Evolutionary conservation across 208 protist species (phyloP).

Genomic region (Crithidia brevicula): DNA sequence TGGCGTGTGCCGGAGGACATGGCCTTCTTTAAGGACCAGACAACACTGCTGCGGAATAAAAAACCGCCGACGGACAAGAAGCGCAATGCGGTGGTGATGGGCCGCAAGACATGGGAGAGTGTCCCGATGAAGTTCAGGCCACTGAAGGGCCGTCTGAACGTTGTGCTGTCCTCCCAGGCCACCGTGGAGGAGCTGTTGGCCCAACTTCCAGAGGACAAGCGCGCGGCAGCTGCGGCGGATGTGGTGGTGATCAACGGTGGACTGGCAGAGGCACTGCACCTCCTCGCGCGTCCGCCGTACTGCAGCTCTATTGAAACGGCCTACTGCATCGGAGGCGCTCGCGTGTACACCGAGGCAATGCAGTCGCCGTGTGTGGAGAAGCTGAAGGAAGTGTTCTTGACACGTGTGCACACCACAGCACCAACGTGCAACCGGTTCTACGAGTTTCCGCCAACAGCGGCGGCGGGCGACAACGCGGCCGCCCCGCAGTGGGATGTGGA

Average conservation of each 20-base stretch:
- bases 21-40: slow-evolving; percentile 86
- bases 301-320: slow-evolving; percentile 77
- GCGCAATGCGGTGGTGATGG: slow-evolving; percentile 97
- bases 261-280: slow-evolving; percentile 50
- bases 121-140: slow-evolving; percentile 92
- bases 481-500: slow-evolving; percentile 49
- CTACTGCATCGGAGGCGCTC: slow-evolving; percentile 94
- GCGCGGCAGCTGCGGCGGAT: slow-evolving; percentile 37
- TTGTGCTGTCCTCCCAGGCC: slow-evolving; percentile 81
- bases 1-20: slow-evolving; percentile 91
- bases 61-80: slow-evolving; percentile 50
- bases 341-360: slow-evolving; percentile 86
- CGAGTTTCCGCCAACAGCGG: slow-evolving; percentile 43
- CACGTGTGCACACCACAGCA: slow-evolving; percentile 46
- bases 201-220: slow-evolving; percentile 52
- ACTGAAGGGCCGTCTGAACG: slow-evolving; percentile 90
- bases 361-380: slow-evolving; percentile 57
- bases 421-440: slow-evolving; percentile 69
- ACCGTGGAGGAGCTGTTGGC: slow-evolving; percentile 48
- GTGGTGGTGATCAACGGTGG: slow-evolving; percentile 67
- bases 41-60: slow-evolving; percentile 74
- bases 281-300: slow-evolving; percentile 65
- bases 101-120: slow-evolving; percentile 97
- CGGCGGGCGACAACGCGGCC: too few species aligned
- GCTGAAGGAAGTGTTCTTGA: slow-evolving; percentile 77